Conservation (phyloP, 176 grass and related monocot species). For the Aegilops speltoides region DNA sequence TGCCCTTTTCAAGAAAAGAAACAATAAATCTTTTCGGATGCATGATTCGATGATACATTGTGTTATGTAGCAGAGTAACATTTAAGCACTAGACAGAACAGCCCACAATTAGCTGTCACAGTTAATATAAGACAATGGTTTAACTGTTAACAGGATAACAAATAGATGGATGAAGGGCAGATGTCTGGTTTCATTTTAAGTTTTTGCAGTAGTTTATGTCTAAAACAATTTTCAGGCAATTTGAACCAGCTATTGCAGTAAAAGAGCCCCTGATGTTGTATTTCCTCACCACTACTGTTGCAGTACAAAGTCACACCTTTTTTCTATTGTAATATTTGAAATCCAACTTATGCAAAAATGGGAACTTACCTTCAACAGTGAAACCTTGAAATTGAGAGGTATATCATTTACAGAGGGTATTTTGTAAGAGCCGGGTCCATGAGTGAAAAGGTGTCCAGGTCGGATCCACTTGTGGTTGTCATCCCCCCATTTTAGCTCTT, state of each 20-base stretch:
- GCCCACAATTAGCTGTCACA: background rate
- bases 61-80: background rate
- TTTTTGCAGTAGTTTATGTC: background rate
- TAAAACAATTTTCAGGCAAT: background rate
- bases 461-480: slow-evolving; percentile 83
- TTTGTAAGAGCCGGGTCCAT: slow-evolving; percentile 89
- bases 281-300: background rate
- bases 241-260: background rate
- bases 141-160: background rate
- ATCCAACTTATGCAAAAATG: background rate
- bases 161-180: background rate
- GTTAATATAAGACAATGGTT: background rate
- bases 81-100: background rate
- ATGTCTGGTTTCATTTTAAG: background rate
- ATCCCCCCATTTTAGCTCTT: slow-evolving; percentile 99
- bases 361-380: slow-evolving; percentile 75
- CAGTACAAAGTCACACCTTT: background rate
- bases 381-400: slow-evolving; percentile 88
- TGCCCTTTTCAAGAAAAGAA: background rate
- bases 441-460: slow-evolving; percentile 82
- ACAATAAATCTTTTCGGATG: background rate
- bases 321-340: background rate
- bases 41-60: background rate
- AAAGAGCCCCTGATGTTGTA: background rate
- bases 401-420: slow-evolving; percentile 95